Evolutionary conservation across 495 filamentous ascomycete genomes (phyloP).

Genomic region (Choiromyces venosus): DNA sequence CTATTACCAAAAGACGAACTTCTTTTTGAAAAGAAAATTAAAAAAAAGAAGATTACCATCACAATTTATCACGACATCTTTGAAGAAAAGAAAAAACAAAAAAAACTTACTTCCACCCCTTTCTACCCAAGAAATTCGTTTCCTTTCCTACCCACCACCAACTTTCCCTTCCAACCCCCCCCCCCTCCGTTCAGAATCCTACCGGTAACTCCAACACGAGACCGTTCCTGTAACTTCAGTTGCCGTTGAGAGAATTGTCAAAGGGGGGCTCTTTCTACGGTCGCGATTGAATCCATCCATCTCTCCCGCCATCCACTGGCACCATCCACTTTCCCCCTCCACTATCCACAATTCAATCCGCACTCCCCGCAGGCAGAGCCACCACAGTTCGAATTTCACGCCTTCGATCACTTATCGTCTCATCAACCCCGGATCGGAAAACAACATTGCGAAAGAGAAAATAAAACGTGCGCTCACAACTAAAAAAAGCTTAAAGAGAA

Average conservation of each 20-base stretch:
- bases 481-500: neutral
- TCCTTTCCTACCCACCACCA: neutral
- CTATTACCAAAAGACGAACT: neutral
- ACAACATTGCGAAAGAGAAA: neutral
- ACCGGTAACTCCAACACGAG: neutral
- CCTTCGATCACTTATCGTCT: neutral
- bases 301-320: neutral
- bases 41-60: neutral
- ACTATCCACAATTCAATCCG: neutral
- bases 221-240: constrained; percentile 2
- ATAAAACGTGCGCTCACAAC: neutral
- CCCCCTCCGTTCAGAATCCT: neutral
- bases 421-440: neutral
- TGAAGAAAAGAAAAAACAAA: too few species aligned
- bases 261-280: neutral
- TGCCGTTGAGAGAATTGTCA: neutral
- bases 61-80: neutral
- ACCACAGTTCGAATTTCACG: constrained; percentile 1
- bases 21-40: neutral
- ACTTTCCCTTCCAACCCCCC: neutral
- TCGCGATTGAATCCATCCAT: constrained; percentile 2
- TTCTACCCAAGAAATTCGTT: neutral
- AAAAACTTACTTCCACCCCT: neutral
- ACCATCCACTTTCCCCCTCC: constrained; percentile 1
- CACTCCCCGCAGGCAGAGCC: neutral